These are phyloP conservation scores for Moricandia moricandioides DNA, from an alignment of 345 rosid genomes.

Conservation along the genomic window DNA sequence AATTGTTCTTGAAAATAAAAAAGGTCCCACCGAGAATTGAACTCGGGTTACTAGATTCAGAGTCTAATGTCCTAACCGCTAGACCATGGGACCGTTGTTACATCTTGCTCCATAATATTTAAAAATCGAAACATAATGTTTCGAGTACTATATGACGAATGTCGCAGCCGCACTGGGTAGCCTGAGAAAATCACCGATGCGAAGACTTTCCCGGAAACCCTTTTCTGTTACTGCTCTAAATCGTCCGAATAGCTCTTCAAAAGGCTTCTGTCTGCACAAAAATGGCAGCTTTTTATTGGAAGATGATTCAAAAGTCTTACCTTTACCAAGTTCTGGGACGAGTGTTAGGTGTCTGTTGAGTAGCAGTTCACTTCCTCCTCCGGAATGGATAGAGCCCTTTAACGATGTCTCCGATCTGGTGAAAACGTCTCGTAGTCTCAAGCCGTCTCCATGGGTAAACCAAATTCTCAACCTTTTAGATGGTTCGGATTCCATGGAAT, in stretches of 20 bases:
- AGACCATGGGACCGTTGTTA: conserved; percentile 43
- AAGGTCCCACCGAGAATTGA: conserved; percentile 91
- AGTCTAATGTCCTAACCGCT: conserved; percentile 96
- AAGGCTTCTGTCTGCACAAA: conserved; percentile 19
- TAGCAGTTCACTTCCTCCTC: conserved; percentile 56
- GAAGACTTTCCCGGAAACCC: conserved; percentile 29
- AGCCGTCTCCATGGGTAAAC: conserved; percentile 74
- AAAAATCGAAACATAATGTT: fast-evolving
- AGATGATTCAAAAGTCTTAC: conserved; percentile 14
- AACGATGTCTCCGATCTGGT: conserved; percentile 62
- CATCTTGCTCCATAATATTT: fast-evolving
- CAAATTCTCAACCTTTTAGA: conserved; percentile 61
- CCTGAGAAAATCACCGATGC: conserved; percentile 40
- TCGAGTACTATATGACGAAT: background rate
- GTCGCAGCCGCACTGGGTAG: conserved; percentile 5
- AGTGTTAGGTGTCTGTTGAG: conserved; percentile 44
- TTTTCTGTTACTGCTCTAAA: conserved; percentile 20
- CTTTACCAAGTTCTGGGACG: conserved; percentile 20
- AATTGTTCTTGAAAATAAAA: conserved; percentile 2
- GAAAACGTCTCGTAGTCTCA: conserved; percentile 35
- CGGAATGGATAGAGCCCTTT: conserved; percentile 87
- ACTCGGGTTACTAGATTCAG: conserved; percentile 98
- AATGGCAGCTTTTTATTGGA: conserved; percentile 28
- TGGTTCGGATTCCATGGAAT: conserved; percentile 66
- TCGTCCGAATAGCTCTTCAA: conserved; percentile 18